Evolutionary conservation across 495 filamentous ascomycete genomes (phyloP), one percentile per base, ranked within the genome.

Genomic region (Bathelium albidoporum): DNA sequence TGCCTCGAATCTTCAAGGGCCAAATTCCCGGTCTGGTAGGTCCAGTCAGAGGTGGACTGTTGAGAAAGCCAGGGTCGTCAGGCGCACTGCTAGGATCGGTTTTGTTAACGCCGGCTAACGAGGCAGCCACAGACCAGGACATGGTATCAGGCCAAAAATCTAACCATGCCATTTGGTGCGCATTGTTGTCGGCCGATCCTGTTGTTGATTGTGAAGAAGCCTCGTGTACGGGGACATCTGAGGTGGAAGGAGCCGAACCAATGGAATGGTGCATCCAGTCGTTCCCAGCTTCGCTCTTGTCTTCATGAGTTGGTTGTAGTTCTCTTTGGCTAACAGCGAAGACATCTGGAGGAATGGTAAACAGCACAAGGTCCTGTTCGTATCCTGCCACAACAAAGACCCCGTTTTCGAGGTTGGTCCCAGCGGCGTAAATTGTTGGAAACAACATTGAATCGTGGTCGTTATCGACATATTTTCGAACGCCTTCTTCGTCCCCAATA

Each of bases 321-420:
- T 70, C 71, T 24, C 28, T 26, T 32, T 28, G 59, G 7, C 69
- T 68, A 24, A 68, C 43, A 0, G 58, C 60, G 39, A 84, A 85
- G 1, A 83, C 70, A 70, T 90, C 87, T 0, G 81, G 70, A 0
- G 87, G 85, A 10, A 90, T 74, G 10, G 81, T 83, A 68, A 85
- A 90, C 0, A 90, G 69, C 45, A 83, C 78, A 20, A 90, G 72
- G 9, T 68, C 68, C 43, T 80, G 74, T 7, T 76, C 76, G 64
- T 82, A 89, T 1, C 74, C 83, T 9, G 81, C 87, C 2, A 82
- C 83, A n/a, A 90, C 73, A 2, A 85, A 76, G 1, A 85, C 76
- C 31, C 87, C 86, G 76, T 80, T 83, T 22, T 68, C 72, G n/a
- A 87, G 71, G 60, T 89, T 83, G 1, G 78, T 75, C n/a, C 81